Base-by-base conservation (phyloP, 805 yeast species). In the Wickerhamomyces queroliae region DNA sequence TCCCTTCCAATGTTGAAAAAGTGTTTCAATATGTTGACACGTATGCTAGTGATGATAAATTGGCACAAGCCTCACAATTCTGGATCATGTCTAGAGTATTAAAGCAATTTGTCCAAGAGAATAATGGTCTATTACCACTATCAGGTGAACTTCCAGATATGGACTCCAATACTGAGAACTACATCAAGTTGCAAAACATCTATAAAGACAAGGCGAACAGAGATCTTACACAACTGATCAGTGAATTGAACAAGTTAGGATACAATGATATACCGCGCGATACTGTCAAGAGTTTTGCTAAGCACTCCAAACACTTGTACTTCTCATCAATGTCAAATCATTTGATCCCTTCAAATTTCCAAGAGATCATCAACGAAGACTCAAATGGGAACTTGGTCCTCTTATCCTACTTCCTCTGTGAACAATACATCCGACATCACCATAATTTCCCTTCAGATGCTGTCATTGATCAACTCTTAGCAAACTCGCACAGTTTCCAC, bases 141-240 rank as follows among this genome's bases (percentile, higher is more conserved):
- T 69, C 81, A 3, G 96, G 95, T 0, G 71, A 64, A 1, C 55
- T 90, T 6, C 95, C 96, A 0, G 98, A 90, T 56, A 91, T 91
- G 96, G 83, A 85, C 17, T 76, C 95, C 0, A 77, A 79, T 44
- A 81, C 96, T 0, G 58, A 61, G 8, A 66, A 66, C 40, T 91
- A 84, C 56, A 66, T 82, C 2, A 57, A 52, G 8, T 59, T 91
- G 27, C 83, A 80, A 55, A 52, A 52, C 0, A 49, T 87, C 3
- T 91, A 86, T 53, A 57, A 69, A 15, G 61, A 55, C 1, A 82
- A 81, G 50, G 80, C 84, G 2, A 41, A 49, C 9, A 35, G 42
- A 2, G 95, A 89, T 56, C 56, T 63, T 33, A 48, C 53, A 18
- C 23, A 36, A 9, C 69, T 80, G 45, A 49, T 67, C 5, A n/a